Evolutionary conservation across 2,329 filamentous ascomycete genomes (phyloP).

Genomic region (Monilinia aucupariae): DNA sequence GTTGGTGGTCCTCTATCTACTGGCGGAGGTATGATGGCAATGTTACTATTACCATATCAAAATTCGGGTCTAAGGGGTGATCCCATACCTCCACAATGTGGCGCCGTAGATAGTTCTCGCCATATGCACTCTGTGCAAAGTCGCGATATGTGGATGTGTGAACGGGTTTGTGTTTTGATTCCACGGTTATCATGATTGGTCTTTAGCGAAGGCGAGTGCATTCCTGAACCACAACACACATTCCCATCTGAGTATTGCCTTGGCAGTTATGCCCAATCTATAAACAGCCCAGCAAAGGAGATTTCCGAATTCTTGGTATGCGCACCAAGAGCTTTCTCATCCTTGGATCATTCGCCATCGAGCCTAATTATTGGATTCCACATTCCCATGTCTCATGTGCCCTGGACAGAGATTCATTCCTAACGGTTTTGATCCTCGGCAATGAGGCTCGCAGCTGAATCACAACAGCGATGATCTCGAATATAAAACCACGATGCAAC

Average conservation of each 20-base stretch:
- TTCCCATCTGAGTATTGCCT: not conserved
- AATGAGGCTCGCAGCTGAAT: constrained; percentile 1
- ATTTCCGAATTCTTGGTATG: not conserved
- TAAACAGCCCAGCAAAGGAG: not conserved
- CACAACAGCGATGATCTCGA: not conserved
- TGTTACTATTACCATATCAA: not conserved
- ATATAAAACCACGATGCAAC: constrained; percentile 5
- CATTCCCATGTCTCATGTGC: constrained; percentile 1
- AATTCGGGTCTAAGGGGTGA: not conserved
- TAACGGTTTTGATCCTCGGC: not conserved
- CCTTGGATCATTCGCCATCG: not conserved
- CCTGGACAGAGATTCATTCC: constrained; percentile 1
- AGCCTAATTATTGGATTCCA: not conserved
- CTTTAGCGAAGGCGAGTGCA: not conserved
- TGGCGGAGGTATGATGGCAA: not conserved
- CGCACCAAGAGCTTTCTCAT: not conserved
- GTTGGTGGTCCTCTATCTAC: not conserved
- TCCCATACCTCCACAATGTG: not conserved
- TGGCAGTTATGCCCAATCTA: constrained; percentile 4
- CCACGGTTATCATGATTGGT: constrained; percentile 3
- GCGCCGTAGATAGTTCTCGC: not conserved
- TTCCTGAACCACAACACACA: constrained; percentile 5
- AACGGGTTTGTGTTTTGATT: not conserved
- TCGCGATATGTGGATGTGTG: not conserved
- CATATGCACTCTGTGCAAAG: not conserved